phyloP scores from a whole-genome alignment of 331 rosid genomes.

The Quercus phellos region DNA sequence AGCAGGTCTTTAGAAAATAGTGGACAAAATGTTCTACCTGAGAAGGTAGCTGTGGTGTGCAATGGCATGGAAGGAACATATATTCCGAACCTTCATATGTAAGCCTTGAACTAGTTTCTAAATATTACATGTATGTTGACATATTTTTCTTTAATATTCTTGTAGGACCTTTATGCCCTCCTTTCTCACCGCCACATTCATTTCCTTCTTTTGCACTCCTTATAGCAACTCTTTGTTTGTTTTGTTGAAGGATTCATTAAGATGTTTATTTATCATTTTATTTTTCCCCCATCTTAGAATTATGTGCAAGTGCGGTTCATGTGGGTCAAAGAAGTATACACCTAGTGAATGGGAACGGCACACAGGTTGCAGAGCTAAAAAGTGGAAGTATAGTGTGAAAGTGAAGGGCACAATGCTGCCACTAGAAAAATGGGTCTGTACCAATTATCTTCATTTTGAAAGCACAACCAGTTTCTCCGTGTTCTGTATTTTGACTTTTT shows the following conservation, averaged over 20 bases:
- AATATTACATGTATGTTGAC: neutral
- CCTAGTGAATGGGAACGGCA: conserved; percentile 93
- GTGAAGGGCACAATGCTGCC: conserved; percentile 79
- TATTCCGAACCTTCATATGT: conserved; percentile 80
- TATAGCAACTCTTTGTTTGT: neutral
- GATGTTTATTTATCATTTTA: conserved; percentile 6
- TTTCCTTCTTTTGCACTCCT: neutral
- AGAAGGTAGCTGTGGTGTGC: conserved; percentile 73
- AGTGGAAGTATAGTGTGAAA: conserved; percentile 96
- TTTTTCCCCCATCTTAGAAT: conserved; percentile 35
- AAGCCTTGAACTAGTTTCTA: conserved; percentile 38
- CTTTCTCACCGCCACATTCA: neutral
- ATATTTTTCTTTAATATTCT: neutral
- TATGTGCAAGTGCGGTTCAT: conserved; percentile 72
- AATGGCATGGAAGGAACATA: conserved; percentile 90
- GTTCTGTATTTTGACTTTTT: neutral
- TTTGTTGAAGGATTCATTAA: conserved; percentile 18
- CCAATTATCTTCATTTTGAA: conserved; percentile 13
- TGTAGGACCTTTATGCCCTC: neutral
- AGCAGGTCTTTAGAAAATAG: conserved; percentile 46
- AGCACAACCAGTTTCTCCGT: conserved; percentile 1
- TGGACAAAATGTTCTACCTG: conserved; percentile 42
- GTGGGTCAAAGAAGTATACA: conserved; percentile 79
- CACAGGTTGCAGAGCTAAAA: conserved; percentile 93
- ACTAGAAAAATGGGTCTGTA: conserved; percentile 93